Base-by-base conservation (phyloP, 805 yeast species). In the Candida patagonica region DNA sequence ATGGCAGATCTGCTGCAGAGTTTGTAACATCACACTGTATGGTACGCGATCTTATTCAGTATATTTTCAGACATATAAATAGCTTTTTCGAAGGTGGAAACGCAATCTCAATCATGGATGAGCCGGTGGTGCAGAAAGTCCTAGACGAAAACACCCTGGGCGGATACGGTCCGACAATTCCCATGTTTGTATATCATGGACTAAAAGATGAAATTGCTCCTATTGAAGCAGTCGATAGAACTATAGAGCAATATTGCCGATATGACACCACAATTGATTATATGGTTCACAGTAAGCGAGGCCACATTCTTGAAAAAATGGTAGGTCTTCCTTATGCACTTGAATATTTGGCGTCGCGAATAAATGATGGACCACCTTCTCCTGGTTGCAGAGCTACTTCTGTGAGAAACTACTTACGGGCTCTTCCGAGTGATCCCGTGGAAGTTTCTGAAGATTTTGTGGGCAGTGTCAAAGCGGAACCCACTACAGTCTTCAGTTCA, bases 161-260 rank as follows among this genome's bases (percentile, higher is more conserved):
- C 12, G 23, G 38, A 23, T 19, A 34, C 6, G 45, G 46, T 4
- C 57, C 60, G 10, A 33, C 42, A 10, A 25, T 42, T 19, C 57
- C 54, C 2, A 23, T 52, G 40, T 44, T 37, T 27, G 45, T 53
- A 10, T 51, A 48, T 41, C 50, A 53, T 26, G 52, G 55, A 15
- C 40, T 33, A 10, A 23, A 34, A 17, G 57, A 53, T 34, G 51
- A 49, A 33, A 41, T 52, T 24, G 51, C 39, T 20, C 48, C 47
- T n/a, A 26, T 41, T 30, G 34, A 17, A 4, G 30, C 16, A 15
- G 55, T 52, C 6, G 56, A 50, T 15, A 25, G 38, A 17, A 26
- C 44, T 26, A 36, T 49, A 17, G 22, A 30, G 17, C 25, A 32
- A 13, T 49, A 49, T 38, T 48, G 52, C 27, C 29, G 37, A 6